Evolutionary conservation across 202 grass and related monocot species (phyloP).

Genomic region (Musa balbisiana): DNA sequence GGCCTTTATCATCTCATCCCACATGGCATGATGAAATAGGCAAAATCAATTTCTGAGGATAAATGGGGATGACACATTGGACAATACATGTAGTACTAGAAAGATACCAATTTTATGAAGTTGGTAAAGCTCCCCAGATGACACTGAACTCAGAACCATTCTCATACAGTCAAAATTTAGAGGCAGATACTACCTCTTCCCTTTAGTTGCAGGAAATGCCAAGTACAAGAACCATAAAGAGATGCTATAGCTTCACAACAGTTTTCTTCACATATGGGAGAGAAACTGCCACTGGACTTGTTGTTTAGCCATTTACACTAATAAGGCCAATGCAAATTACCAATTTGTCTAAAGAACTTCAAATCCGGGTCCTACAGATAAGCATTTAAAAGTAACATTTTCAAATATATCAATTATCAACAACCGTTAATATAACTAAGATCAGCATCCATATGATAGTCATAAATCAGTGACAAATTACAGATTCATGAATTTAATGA

Average conservation of each 20-base stretch:
- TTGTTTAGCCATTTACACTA: neutral
- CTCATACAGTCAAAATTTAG: neutral
- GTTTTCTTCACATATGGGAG: neutral
- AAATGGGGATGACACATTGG: neutral
- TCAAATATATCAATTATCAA: no score
- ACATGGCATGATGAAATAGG: neutral
- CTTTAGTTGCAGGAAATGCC: neutral
- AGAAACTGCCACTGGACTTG: neutral
- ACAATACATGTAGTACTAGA: neutral
- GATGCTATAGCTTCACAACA: neutral
- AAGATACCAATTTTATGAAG: no score
- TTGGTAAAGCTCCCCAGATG: neutral
- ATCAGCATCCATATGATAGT: neutral
- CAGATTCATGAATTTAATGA: no score
- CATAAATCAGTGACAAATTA: neutral
- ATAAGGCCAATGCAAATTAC: neutral
- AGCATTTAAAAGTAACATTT: neutral
- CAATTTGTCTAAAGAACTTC: neutral
- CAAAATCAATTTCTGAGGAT: neutral
- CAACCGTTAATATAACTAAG: no score
- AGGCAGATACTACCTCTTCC: neutral
- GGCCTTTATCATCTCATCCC: neutral
- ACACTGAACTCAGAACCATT: neutral
- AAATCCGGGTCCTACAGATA: neutral
- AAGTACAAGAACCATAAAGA: neutral